These are phyloP conservation scores for Striga asiatica DNA, from an alignment of 257 asterid species.

Conservation along the genomic window DNA sequence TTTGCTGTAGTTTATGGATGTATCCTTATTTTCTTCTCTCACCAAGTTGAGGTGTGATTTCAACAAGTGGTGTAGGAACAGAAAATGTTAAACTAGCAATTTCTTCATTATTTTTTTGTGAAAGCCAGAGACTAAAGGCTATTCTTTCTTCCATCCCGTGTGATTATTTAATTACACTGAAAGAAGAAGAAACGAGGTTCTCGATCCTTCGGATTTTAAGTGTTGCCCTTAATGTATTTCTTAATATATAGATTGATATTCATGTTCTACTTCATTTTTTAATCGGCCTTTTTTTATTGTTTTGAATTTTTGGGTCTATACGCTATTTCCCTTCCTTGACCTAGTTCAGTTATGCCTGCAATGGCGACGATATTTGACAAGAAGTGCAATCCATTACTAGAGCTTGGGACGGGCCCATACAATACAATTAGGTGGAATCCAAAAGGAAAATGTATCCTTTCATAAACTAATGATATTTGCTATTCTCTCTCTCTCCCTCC, in stretches of 20 bases:
- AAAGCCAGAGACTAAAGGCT: background rate
- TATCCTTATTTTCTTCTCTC: constrained; percentile 44
- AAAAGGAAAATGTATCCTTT: constrained; percentile 93
- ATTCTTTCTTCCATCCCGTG: constrained; percentile 1
- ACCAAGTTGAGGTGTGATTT: background rate
- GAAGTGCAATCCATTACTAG: constrained; percentile 85
- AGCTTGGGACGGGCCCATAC: constrained; percentile 94
- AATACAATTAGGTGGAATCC: constrained; percentile 98
- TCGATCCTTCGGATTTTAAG: background rate
- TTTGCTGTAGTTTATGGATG: constrained; percentile 99
- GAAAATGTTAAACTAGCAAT: background rate
- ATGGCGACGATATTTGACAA: constrained; percentile 87
- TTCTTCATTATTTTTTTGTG: background rate
- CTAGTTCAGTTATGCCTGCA: constrained; percentile 85
- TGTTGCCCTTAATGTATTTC: background rate
- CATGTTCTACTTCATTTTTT: background rate
- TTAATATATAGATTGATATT: background rate
- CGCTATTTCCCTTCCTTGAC: constrained; percentile 46
- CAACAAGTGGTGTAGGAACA: background rate
- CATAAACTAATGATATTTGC: background rate
- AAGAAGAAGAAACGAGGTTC: constrained; percentile 1
- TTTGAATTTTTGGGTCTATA: background rate
- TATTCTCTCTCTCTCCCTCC: constrained; percentile 8
- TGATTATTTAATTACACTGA: background rate
- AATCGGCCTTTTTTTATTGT: background rate